Evolutionary conservation across 345 rosid genomes (phyloP), one percentile per base, ranked within the genome.

Genomic region (Lepidium sativum): DNA sequence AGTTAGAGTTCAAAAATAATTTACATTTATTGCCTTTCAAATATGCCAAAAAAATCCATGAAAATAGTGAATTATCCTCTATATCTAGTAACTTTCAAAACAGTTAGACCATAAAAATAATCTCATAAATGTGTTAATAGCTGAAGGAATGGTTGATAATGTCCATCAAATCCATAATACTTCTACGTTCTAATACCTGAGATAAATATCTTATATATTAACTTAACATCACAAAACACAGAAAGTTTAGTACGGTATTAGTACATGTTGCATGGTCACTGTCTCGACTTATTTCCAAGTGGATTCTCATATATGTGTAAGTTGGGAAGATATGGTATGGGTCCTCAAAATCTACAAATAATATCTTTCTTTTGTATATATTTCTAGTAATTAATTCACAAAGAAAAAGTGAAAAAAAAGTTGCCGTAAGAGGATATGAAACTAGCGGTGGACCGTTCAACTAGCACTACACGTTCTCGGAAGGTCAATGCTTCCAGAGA

Each of bases 381-480:
- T 57, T 38, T 62, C 7, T 54, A 39, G 60, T 50, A 17, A 35
- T 37, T 27, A 37, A 15, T 45, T 15, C 9, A 8, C 6, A 25
- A 25, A 4, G 6, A 16, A 29, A 17, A 14, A 25, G 2, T 7
- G 51, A 23, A 11, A 27, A 39, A 68, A 20, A 31, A 31, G 52
- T 41, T 68, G 60, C 35, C 66, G 27, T 45, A 37, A 63, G 29
- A 71, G 12, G 75, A 63, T 63, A 55, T 48, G 18, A 44, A 71
- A 63, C 52, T 8, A 55, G 57, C 64, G 59, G 75, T 63, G 75
- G 52, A 39, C 69, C 44, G 58, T 63, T 41, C 9, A 39, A 31
- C 20, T 38, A 47, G 29, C 62, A 45, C 27, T 37, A 54, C 64
- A 62, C 51, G 44, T 63, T 62, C 63, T 3, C 51, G 27, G 31